Percentiles rank a stretch among this genome's conserved stretches.
Conservation (phyloP, 164 flowering plant genomes). For the Santalum album region DNA sequence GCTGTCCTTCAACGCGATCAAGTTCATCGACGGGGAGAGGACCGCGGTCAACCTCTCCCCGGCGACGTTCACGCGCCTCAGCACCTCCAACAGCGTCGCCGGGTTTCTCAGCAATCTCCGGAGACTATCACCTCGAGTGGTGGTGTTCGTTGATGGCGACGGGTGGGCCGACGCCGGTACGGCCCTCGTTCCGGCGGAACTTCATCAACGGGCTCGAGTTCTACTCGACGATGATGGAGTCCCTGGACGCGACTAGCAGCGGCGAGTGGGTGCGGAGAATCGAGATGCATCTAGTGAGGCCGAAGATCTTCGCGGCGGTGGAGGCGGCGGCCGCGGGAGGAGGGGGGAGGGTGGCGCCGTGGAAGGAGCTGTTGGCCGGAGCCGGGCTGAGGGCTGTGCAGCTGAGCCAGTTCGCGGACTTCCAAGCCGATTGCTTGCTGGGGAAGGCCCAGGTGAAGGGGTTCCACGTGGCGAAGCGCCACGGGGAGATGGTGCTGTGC, state of each 20-base stretch:
- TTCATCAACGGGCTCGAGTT: slow-evolving; percentile 57
- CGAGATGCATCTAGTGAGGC: slow-evolving; percentile 50
- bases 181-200: slow-evolving; percentile 39
- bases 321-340: slow-evolving; percentile 34
- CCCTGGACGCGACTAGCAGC: slow-evolving; percentile 53
- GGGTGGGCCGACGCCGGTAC: slow-evolving; percentile 32
- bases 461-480: slow-evolving; percentile 72
- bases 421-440: slow-evolving; percentile 71
- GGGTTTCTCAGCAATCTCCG: slow-evolving; percentile 47
- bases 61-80: slow-evolving; percentile 37
- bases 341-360: slow-evolving; percentile 23
- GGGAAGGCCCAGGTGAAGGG: slow-evolving; percentile 58
- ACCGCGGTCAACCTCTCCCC: slow-evolving; percentile 55
- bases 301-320: slow-evolving; percentile 34
- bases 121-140: slow-evolving; percentile 38
- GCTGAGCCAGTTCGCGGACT: slow-evolving; percentile 66
- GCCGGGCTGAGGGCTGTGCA: slow-evolving; percentile 63
- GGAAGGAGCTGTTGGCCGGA: slow-evolving; percentile 51
- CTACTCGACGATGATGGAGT: slow-evolving; percentile 64
- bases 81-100: slow-evolving; percentile 15
- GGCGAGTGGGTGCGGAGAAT: slow-evolving; percentile 49
- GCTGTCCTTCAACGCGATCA: slow-evolving; percentile 41
- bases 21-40: slow-evolving; percentile 53
- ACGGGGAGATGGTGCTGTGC: slow-evolving; percentile 73
- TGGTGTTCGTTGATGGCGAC: slow-evolving; percentile 59